These are phyloP conservation scores for Xylaria scruposa DNA, from an alignment of 495 filamentous ascomycete genomes.

Conservation along the genomic window DNA sequence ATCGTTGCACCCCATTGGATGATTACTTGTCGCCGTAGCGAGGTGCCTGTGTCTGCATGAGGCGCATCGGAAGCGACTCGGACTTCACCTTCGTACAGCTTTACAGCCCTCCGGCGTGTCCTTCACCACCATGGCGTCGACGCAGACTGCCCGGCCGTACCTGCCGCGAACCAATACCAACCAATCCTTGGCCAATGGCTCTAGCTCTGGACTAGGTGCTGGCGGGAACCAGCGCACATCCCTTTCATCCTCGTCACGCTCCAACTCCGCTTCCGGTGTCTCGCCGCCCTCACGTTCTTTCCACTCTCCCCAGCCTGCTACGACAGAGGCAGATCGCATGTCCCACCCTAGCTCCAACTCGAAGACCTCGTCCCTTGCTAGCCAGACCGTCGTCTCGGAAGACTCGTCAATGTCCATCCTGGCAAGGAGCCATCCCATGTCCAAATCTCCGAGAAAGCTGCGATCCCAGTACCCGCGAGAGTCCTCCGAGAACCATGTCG, in stretches of 20 bases:
- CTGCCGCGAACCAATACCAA: constrained; percentile 40
- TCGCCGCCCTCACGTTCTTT: constrained; percentile 54
- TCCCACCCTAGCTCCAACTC: constrained; percentile 63
- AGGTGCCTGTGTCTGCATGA: constrained; percentile 7
- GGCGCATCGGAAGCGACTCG: neutral
- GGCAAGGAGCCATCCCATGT: constrained; percentile 50
- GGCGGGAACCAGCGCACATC: constrained; percentile 45
- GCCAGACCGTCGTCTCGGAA: constrained; percentile 51
- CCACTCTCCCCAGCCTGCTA: constrained; percentile 60
- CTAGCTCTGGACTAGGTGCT: constrained; percentile 12
- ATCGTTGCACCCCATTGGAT: constrained; percentile 14
- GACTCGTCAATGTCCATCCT: constrained; percentile 59
- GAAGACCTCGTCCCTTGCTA: constrained; percentile 58
- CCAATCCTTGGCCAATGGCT: constrained; percentile 41
- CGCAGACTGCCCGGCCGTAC: constrained; percentile 35
- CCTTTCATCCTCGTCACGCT: constrained; percentile 63
- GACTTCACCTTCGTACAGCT: neutral
- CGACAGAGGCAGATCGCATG: constrained; percentile 53
- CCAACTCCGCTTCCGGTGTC: constrained; percentile 55
- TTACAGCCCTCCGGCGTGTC: neutral
- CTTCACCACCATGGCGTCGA: constrained; percentile 28
- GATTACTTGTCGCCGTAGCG: neutral
- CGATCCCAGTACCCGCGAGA: constrained; percentile 88
- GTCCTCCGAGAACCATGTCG: constrained; percentile 87
- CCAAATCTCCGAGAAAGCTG: constrained; percentile 57